Conservation (phyloP, 2,329 filamentous ascomycete species). For the Diplodia corticola region DNA sequence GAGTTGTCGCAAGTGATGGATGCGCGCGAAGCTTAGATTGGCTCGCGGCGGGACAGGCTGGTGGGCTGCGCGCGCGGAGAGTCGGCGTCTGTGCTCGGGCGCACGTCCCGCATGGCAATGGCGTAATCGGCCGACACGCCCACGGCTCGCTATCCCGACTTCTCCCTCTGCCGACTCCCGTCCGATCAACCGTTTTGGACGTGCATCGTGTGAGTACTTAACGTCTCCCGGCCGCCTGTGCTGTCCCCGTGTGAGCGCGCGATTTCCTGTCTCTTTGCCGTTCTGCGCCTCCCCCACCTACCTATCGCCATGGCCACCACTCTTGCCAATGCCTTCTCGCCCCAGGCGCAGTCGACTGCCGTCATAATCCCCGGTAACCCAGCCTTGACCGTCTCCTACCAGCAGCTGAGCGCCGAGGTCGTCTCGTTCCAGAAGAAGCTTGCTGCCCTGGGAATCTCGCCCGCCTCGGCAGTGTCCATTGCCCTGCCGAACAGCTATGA, state of each 20-base stretch:
- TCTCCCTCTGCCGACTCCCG: slow-evolving; percentile 16
- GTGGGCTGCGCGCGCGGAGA: too few relatives aligned
- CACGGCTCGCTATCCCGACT: slow-evolving; percentile 5
- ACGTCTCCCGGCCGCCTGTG: background rate
- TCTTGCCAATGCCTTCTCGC: slow-evolving; percentile 58
- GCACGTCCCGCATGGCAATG: slow-evolving; percentile 10
- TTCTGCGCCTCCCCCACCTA: background rate
- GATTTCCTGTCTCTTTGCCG: background rate
- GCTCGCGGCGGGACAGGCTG: background rate
- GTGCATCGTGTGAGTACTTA: background rate
- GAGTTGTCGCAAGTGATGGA: slow-evolving; percentile 1
- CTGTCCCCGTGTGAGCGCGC: background rate
- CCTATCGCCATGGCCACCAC: slow-evolving; percentile 56
- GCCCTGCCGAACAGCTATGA: slow-evolving; percentile 82
- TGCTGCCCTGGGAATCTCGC: slow-evolving; percentile 69
- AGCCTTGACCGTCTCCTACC: slow-evolving; percentile 68
- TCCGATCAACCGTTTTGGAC: background rate
- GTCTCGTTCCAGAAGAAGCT: slow-evolving; percentile 74
- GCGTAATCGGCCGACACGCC: slow-evolving; percentile 9
- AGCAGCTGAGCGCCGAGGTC: slow-evolving; percentile 65
- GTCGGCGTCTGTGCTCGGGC: background rate
- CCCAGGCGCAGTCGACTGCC: slow-evolving; percentile 56
- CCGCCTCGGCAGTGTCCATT: slow-evolving; percentile 74
- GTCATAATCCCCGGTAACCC: slow-evolving; percentile 72
- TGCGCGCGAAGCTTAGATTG: slow-evolving; percentile 12